Conservation (phyloP, 202 grass and related monocot species). For the Schoenoplectus tabernaemontani region DNA sequence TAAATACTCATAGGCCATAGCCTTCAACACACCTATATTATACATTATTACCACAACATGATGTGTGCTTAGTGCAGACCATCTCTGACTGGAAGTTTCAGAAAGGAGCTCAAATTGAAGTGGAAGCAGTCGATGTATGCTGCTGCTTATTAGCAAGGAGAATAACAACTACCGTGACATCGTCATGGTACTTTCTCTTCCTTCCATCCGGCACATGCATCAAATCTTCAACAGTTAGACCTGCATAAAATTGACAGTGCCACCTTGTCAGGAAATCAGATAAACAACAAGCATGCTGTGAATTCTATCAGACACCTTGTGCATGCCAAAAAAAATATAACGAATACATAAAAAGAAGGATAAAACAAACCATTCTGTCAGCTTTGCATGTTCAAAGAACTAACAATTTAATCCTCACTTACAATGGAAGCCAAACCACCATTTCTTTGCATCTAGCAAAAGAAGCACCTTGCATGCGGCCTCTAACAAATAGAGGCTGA, state of each 20-base stretch:
- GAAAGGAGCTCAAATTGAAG: slow-evolving; percentile 26
- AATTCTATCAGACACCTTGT: not conserved
- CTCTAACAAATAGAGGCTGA: not conserved
- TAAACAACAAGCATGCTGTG: not conserved
- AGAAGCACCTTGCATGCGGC: not conserved
- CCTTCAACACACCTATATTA: not conserved
- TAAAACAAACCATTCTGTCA: not conserved
- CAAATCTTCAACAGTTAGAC: slow-evolving; percentile 62
- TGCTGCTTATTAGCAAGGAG: slow-evolving; percentile 50
- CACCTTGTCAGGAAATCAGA: not conserved
- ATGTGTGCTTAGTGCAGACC: not conserved
- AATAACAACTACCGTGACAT: slow-evolving; percentile 66
- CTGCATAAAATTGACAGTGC: slow-evolving; percentile 24
- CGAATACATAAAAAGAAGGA: not conserved
- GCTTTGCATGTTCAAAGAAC: not conserved
- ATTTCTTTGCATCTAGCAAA: not conserved
- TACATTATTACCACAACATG: slow-evolving; percentile 10
- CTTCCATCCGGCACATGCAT: slow-evolving; percentile 65
- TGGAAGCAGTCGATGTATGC: slow-evolving; percentile 69
- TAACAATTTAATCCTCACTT: not conserved
- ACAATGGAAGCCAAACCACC: not conserved
- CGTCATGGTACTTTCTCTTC: slow-evolving; percentile 91
- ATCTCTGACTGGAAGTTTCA: not conserved
- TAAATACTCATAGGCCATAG: not conserved
- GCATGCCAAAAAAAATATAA: not conserved